A percentile compares a stretch with the other conserved stretches of the same genome.
Conservation (phyloP, 495 filamentous ascomycete genomes). For the Lasiosphaeria miniovina region DNA sequence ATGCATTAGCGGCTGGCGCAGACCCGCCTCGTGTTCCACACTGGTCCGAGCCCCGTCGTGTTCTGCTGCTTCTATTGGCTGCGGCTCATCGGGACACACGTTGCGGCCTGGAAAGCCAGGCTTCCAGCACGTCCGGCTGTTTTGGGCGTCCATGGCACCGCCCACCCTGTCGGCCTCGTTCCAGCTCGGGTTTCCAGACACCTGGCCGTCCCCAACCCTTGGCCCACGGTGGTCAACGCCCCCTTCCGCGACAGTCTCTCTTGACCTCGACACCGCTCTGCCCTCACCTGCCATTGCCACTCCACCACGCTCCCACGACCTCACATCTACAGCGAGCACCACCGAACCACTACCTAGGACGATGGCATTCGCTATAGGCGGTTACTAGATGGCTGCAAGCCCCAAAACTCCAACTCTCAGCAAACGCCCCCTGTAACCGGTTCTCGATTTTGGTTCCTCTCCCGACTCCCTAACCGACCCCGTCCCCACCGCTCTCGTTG, state of each 20-base stretch:
- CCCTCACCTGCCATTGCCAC: constrained; percentile 5
- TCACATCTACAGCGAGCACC: constrained; percentile 18
- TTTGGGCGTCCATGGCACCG: constrained; percentile 19
- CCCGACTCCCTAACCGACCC: constrained; percentile 9
- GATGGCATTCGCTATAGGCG: constrained; percentile 22
- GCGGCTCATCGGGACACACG: constrained; percentile 2
- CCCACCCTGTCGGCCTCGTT: constrained; percentile 10
- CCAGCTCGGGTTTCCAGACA: constrained; percentile 9
- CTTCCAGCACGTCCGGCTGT: constrained; percentile 3
- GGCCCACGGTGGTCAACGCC: not conserved
- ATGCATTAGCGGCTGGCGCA: constrained; percentile 14
- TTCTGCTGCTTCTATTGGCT: constrained; percentile 4
- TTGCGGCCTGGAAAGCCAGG: not conserved
- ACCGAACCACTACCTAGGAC: constrained; percentile 14
- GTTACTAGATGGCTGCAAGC: constrained; percentile 37
- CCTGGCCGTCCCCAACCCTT: constrained; percentile 1
- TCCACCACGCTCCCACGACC: constrained; percentile 6
- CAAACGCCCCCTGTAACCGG: constrained; percentile 27
- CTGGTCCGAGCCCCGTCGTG: constrained; percentile 2
- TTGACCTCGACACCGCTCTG: constrained; percentile 12
- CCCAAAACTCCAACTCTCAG: constrained; percentile 16
- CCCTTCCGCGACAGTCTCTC: not conserved
- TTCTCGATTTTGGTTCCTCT: constrained; percentile 30
- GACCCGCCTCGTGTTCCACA: constrained; percentile 20
- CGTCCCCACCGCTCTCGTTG: constrained; percentile 13